Evolutionary conservation across 2,329 filamentous ascomycete species (phyloP), one percentile per base, ranked within the genome.

Genomic region (Neonectria ditissima): DNA sequence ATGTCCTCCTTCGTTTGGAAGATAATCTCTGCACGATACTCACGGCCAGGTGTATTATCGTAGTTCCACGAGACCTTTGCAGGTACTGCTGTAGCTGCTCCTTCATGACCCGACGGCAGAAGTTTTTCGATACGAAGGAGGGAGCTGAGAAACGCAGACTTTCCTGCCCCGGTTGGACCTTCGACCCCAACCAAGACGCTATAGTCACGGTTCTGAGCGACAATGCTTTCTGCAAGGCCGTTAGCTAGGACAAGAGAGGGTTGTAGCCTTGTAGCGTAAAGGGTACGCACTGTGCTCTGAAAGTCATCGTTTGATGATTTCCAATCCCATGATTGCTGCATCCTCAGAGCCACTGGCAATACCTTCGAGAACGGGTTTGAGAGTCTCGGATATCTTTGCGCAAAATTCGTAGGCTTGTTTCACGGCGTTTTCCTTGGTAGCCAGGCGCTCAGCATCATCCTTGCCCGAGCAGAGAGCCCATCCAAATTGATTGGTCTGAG

Each of bases 61-160:
- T 66, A 16, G 39, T 79, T 79, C 65, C 69, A 79, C 0, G 68
- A 66, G 0, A 76, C 65, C 5, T 68, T 69, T 4, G 70, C 75
- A 0, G 63, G 50, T 0, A 74, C 73, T 0, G 77, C 74, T 0
- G 76, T 79, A 0, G 73, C 65, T 0, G 76, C 76, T 5, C 61
- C 59, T 7, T 75, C 66, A n/a, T 76, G 76, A 8, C 69, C 73
- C 0, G 75, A 75, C 1, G 77, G 76, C 0, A 79, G 61, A 1
- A 79, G 59, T 16, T 77, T 75, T 6, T 50, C n/a, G 1, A 59
- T 37, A 0, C 37, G 16, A 0, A 69, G 59, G 0, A 69, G 53
- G 0, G 64, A 41, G 1, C 43, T 47, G 1, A 69, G 10, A 9
- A 69, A 65, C 4, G 61, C 67, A 0, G 64, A 69, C 24, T 69